Evolutionary conservation across 495 filamentous ascomycete genomes (phyloP).

Genomic region (Aspergillus diversus): DNA sequence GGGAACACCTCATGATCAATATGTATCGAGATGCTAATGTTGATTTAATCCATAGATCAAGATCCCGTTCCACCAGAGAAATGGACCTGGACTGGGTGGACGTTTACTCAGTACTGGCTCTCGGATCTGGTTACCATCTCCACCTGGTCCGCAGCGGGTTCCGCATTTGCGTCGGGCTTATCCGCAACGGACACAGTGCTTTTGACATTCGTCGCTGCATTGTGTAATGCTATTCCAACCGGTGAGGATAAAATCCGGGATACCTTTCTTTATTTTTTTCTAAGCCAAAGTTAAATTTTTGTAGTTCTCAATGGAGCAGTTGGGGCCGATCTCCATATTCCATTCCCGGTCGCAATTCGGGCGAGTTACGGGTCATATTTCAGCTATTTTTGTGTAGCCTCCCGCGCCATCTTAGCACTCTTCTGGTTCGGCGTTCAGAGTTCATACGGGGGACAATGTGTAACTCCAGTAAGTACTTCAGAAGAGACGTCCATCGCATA

Average conservation of each 20-base stretch:
- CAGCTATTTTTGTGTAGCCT: slow-evolving; percentile 16
- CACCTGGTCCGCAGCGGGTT: slow-evolving; percentile 16
- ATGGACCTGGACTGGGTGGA: slow-evolving; percentile 19
- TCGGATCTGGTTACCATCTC: slow-evolving; percentile 17
- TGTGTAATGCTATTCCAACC: slow-evolving; percentile 17
- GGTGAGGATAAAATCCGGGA: background rate
- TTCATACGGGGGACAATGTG: slow-evolving; percentile 14
- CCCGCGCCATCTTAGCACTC: slow-evolving; percentile 15
- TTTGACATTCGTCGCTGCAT: slow-evolving; percentile 10
- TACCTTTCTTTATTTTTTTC: background rate
- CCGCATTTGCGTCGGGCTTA: slow-evolving; percentile 14
- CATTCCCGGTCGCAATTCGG: slow-evolving; percentile 13
- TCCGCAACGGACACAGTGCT: slow-evolving; percentile 13
- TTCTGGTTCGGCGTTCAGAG: slow-evolving; percentile 19
- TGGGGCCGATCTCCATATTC: slow-evolving; percentile 9
- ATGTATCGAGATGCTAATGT: background rate
- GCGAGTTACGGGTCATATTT: slow-evolving; percentile 17
- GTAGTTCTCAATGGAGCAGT: slow-evolving; percentile 14
- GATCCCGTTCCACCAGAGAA: slow-evolving; percentile 16
- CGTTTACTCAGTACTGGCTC: slow-evolving; percentile 16
- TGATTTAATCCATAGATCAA: slow-evolving; percentile 2
- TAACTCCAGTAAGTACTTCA: slow-evolving; percentile 13
- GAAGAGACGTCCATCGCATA: background rate
- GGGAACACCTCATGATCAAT: background rate
- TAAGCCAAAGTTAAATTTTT: background rate